Conservation (phyloP, 192 early-diverging fungal genomes). For the Thamnidium elegans region DNA sequence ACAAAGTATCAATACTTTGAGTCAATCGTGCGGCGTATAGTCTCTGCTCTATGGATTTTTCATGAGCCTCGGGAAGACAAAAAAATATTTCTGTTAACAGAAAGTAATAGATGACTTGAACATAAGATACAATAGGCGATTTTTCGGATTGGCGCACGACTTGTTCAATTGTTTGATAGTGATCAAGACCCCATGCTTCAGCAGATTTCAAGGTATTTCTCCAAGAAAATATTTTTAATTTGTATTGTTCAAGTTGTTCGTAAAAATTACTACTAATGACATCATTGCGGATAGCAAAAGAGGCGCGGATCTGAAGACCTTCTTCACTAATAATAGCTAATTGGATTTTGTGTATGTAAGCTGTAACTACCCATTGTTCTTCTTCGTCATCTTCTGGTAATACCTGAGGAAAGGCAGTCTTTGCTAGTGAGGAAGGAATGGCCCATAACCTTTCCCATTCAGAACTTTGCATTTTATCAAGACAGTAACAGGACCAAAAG, state of each 20-base stretch:
- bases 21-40: not conserved
- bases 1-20: not conserved
- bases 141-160: not conserved
- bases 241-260: not conserved
- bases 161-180: not conserved
- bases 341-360: too few relatives aligned
- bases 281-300: not conserved
- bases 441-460: not conserved
- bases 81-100: not conserved
- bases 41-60: not conserved
- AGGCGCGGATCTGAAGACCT: not conserved
- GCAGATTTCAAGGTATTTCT: not conserved
- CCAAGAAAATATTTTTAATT: not conserved
- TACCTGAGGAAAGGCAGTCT: too few relatives aligned
- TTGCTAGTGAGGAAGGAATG: too few relatives aligned
- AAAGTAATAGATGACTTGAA: not conserved
- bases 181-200: not conserved
- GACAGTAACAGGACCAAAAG: constrained; percentile 20
- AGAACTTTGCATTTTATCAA: constrained; percentile 24
- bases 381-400: too few relatives aligned
- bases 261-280: not conserved
- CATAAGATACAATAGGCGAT: not conserved
- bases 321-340: not conserved
- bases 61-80: not conserved
- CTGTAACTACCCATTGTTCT: too few relatives aligned